Percentiles rank a stretch among this genome's conserved stretches.
These are phyloP conservation scores for Mycena galopus DNA, from an alignment of 768 basidiomycete species.

Conservation along the genomic window DNA sequence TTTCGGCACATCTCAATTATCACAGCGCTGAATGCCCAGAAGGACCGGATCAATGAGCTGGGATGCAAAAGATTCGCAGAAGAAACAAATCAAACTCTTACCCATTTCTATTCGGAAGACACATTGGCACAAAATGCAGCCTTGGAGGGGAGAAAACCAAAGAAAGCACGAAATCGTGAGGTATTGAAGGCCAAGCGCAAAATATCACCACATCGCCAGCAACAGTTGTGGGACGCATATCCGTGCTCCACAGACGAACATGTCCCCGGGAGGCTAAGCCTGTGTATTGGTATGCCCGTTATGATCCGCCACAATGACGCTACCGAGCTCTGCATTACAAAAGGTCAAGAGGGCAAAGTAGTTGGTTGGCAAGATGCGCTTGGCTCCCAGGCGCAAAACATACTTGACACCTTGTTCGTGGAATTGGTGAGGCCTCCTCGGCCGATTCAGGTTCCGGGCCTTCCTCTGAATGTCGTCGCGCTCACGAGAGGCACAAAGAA, in stretches of 20 bases:
- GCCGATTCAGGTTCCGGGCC: too few relatives aligned
- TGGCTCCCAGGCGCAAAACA: constrained; percentile 24
- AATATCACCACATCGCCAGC: not conserved
- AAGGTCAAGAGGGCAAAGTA: too few relatives aligned
- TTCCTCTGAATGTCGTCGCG: too few relatives aligned
- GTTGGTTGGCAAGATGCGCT: too few relatives aligned
- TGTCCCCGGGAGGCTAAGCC: constrained; percentile 38
- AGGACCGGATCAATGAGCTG: constrained; percentile 48
- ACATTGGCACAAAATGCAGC: not conserved
- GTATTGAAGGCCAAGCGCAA: not conserved
- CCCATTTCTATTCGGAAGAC: constrained; percentile 40
- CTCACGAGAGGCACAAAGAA: too few relatives aligned
- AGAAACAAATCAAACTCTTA: constrained; percentile 44
- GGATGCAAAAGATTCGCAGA: constrained; percentile 48
- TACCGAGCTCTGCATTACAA: too few relatives aligned
- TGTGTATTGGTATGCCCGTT: constrained; percentile 38
- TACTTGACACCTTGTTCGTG: constrained; percentile 41
- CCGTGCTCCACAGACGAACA: constrained; percentile 20
- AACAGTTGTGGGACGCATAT: not conserved
- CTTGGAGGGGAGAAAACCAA: not conserved
- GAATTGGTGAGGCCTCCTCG: too few relatives aligned
- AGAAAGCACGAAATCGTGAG: not conserved
- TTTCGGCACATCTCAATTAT: not conserved
- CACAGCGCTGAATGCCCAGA: not conserved
- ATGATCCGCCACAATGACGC: too few relatives aligned